These are phyloP conservation scores for Claviceps fusiformis DNA, from an alignment of 2,329 filamentous ascomycete genomes.

Conservation along the genomic window DNA sequence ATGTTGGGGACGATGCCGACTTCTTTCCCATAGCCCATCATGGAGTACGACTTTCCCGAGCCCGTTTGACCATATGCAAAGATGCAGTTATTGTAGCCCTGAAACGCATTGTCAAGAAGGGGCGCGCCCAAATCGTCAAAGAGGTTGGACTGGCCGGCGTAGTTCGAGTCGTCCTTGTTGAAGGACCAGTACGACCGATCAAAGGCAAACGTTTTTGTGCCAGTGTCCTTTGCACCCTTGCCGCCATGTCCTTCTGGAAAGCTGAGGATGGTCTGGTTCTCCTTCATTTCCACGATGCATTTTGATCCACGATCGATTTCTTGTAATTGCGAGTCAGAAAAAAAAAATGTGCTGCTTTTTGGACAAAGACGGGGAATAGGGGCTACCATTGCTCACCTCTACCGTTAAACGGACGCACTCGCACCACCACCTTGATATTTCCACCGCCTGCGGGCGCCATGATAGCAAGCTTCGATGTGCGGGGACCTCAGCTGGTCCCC, in stretches of 20 bases:
- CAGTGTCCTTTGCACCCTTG: slow-evolving; percentile 58
- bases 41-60: slow-evolving; percentile 97
- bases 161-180: slow-evolving; percentile 64
- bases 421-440: slow-evolving; percentile 99
- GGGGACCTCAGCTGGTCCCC: slow-evolving; percentile 24
- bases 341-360: background rate
- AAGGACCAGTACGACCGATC: slow-evolving; percentile 99
- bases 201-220: slow-evolving; percentile 81
- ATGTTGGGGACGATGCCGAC: slow-evolving; percentile 93
- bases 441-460: slow-evolving; percentile 56
- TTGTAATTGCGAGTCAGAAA: slow-evolving; percentile 22
- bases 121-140: slow-evolving; percentile 81
- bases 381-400: slow-evolving; percentile 50
- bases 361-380: background rate
- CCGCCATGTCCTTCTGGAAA: slow-evolving; percentile 50
- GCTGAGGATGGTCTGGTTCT: slow-evolving; percentile 72
- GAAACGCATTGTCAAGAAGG: slow-evolving; percentile 92
- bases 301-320: slow-evolving; percentile 83
- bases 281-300: slow-evolving; percentile 97
- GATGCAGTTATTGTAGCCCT: slow-evolving; percentile 99
- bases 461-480: slow-evolving; percentile 13
- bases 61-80: slow-evolving; percentile 98
- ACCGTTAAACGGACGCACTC: slow-evolving; percentile 87
- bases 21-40: slow-evolving; percentile 99
- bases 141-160: slow-evolving; percentile 79